Evolutionary conservation across 2,329 filamentous ascomycete genomes (phyloP), one percentile per base, ranked within the genome.

Genomic region (Beauveria pseudobassiana): DNA sequence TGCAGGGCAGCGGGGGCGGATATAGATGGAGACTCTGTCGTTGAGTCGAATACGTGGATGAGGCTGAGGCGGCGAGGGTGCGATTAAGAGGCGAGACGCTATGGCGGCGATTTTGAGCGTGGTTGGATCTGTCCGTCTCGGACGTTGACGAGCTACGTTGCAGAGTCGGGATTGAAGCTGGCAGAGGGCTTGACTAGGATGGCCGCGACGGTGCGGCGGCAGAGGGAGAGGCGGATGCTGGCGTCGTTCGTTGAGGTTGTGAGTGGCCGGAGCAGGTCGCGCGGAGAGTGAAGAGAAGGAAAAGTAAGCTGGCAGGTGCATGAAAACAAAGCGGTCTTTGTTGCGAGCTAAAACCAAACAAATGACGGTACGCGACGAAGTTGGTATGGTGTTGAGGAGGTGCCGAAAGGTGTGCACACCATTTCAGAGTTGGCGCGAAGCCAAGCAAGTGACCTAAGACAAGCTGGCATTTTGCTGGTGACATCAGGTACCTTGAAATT

Each of bases 231-330:
- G 20, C 24, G 58, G 49, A 60, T 60, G 40, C 16, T 60, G 58
- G 28, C 28, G 50, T 20, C 49, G 58, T 53, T 60, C 58, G 50
- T 60, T 53, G 20, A 54, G 40, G 40, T 9, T 52, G 26, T 20
- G 49, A 26, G 58, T 38, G n/a, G 49, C 9, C 18, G 49, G 26
- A 12, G 49, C 26, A 18, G 58, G n/a, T 53, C 50, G 58, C 26
- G 58, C 10, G n/a, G 58, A 60, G 8, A 60, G 20, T 46, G 58
- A 53, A 46, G 58, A n/a, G 24, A 50, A 3, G 57, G 53, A 42
- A 24, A 59, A 9, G 58, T 60, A 60, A 18, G 58, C 50, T 48
- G 58, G 58, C n/a, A 60, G 38, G 58, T 60, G 46, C 56, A 59
- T 59, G 56, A 49, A 59, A 51, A 26, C 24, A 48, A 16, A 12